Evolutionary conservation across 306 rosid genomes (phyloP).

Genomic region (Castanospermum australe): DNA sequence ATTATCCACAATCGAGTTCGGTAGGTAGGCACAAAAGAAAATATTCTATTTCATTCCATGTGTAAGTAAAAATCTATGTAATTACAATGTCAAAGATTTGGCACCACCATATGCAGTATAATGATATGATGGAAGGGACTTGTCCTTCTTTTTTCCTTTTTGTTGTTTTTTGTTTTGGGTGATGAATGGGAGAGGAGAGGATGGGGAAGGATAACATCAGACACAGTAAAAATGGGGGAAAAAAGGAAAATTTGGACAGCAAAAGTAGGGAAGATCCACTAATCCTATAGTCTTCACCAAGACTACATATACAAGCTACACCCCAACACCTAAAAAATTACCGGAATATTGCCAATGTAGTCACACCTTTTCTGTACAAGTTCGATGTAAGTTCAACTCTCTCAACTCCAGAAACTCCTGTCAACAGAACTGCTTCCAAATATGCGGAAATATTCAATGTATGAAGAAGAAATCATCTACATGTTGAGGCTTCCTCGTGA

Average conservation of each 20-base stretch:
- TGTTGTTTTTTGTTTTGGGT: background rate
- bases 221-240: background rate
- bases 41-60: conserved; percentile 11
- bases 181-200: background rate
- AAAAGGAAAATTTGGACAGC: background rate
- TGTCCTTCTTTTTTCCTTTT: background rate
- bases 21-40: background rate
- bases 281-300: conserved; percentile 17
- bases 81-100: conserved; percentile 6
- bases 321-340: conserved; percentile 18
- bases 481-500: conserved; percentile 18
- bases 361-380: conserved; percentile 35
- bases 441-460: conserved; percentile 1
- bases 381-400: background rate
- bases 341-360: conserved; percentile 1
- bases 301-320: conserved; percentile 3
- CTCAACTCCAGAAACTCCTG: background rate
- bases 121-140: background rate
- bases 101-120: background rate
- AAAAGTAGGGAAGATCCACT: background rate
- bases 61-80: background rate
- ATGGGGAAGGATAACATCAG: background rate
- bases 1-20: background rate
- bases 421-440: conserved; percentile 18
- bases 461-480: background rate